Evolutionary conservation across 1,139 yeast species (phyloP), one percentile per base, ranked within the genome.

Genomic region (Wickerhamomyces sp.): DNA sequence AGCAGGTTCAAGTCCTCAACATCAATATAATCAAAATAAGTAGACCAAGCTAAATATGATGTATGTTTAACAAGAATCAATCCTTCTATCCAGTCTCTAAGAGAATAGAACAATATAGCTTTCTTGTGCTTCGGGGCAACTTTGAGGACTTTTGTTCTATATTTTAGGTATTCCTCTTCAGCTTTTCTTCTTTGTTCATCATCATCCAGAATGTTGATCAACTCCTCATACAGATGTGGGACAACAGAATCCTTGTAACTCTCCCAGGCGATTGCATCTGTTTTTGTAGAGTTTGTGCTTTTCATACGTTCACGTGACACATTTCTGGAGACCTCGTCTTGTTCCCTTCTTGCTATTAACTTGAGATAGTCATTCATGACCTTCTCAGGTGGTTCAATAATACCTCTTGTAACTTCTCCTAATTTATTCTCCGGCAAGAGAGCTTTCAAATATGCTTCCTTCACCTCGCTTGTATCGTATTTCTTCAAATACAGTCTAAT

Each of bases 21-120:
- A 57, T 92, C 96, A 27, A 64, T 50, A 83, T 92, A 84, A 52
- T 92, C 96, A 49, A 89, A 76, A 51, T 78, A 78, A 13, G 83
- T 57, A 36, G 74, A 70, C 95, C 96, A 92, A 1, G 92, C 88
- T 30, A 75, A 65, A 22, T 74, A 64, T 20, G 81, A 78, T 1
- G 72, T 70, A 14, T 81, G 75, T 31, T 76, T 73, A 13, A 92
- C 76, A 21, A 82, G 63, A 4, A 89, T 78, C 81, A 90, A 76
- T 29, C 84, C 95, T 17, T 78, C 82, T 1, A 80, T 77, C 71
- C 78, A 70, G 12, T 74, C 76, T 37, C 65, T 65, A 4, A 88
- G 65, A 31, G 74, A 71, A 3, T 50, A 49, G n/a, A 64, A 62
- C 37, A 72, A 58, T 4, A 42, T 43, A 15, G 64, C 63, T 43